Evolutionary conservation across 2,329 filamentous ascomycete genomes (phyloP).

Genomic region (Septoria petroselini): DNA sequence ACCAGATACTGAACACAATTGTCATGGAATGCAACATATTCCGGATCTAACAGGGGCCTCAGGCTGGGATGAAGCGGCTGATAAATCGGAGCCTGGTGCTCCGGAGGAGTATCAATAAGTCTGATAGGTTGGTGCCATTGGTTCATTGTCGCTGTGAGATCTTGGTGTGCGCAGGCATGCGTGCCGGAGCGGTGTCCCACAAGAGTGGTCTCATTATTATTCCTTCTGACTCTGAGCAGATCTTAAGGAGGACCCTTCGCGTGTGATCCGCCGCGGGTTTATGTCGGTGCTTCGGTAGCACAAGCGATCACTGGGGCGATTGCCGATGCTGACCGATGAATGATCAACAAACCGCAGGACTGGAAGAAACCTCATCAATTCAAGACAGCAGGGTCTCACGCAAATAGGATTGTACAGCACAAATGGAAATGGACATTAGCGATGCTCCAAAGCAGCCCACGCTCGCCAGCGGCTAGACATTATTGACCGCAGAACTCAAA

Average conservation of each 20-base stretch:
- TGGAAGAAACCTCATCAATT: too few species aligned
- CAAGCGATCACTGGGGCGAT: too few species aligned
- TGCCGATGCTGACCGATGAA: too few species aligned
- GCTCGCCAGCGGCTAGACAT: too few species aligned
- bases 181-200: background rate
- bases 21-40: slow-evolving; percentile 26
- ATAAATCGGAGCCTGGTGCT: slow-evolving; percentile 5
- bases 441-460: too few species aligned
- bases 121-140: slow-evolving; percentile 10
- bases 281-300: too few species aligned
- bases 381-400: too few species aligned
- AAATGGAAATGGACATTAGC: too few species aligned
- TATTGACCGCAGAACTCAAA: too few species aligned
- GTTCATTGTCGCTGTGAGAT: slow-evolving; percentile 12
- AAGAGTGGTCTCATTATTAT: slow-evolving; percentile 1
- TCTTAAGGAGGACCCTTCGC: background rate
- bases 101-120: slow-evolving; percentile 7
- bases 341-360: too few species aligned
- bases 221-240: background rate
- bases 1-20: slow-evolving; percentile 21
- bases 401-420: too few species aligned
- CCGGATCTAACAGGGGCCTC: slow-evolving; percentile 20
- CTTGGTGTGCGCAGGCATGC: background rate
- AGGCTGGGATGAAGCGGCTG: slow-evolving; percentile 23
- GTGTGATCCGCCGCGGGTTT: too few species aligned